Base-by-base conservation (phyloP, 73 alveolate genomes). In the Uronychia binucleata region DNA sequence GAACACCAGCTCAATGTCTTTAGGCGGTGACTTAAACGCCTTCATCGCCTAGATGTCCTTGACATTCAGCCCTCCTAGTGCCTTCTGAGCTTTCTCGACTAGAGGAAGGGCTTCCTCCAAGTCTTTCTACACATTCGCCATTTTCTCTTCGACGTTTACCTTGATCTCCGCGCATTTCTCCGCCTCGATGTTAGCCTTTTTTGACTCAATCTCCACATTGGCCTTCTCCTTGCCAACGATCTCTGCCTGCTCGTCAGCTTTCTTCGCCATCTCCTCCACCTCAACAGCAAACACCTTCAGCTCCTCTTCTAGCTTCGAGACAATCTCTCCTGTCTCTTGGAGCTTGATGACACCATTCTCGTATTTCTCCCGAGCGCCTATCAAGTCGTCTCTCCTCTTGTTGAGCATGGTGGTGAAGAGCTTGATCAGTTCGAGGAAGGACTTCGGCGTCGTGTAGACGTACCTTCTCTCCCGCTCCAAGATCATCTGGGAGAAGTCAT, bases 391-490 rank as follows among this genome's bases (percentile, higher is more conserved):
- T 57, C 85, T 91, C 97, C 95, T 97, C 88, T 93, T 93, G 31
- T 94, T 93, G 88, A 98, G 97, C 99, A 99, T 99, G 75, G 95
- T 89, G 79, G 97, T 98, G 94, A 97, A 99, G 84, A 99, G 97
- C 91, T 98, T 98, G 89, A 99, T 97, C 81, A 99, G 95, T 94
- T 99, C 99, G 83, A 99, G 93, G 98, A 99, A 99, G 75, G 99
- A 97, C 95, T 99, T 99, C 58, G 99, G 99, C 11, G 99, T 99
- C 58, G 99, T 97, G 94, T 99, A 99, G 83, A 99, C 99, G 88
- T 95, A 97, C 81, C 99, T 93, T 94, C 99, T 95, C 84, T 94
- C 99, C 58, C 88, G 86, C 82, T 94, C 99, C 59, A 96, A 77
- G 87, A 95, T 94, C 59, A 94, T 95, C 74, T 86, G 95, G 19